Conservation (phyloP, 805 yeast genomes). For the Metschnikowia aberdeeniae region DNA sequence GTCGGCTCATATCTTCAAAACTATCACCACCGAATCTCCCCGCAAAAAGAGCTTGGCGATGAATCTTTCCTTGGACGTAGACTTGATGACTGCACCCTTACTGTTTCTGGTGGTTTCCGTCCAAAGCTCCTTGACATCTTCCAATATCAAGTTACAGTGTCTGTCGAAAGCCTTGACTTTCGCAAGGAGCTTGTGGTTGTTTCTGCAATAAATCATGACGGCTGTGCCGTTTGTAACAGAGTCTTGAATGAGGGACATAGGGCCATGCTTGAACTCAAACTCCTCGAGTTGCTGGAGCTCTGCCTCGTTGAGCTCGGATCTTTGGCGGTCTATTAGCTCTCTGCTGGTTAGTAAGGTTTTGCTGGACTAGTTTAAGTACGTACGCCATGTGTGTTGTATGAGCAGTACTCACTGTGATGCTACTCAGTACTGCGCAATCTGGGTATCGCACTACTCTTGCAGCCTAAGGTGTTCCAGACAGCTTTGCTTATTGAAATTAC, state of each 20-base stretch:
- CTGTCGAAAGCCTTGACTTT: conserved; percentile 93
- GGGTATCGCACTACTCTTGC: conserved; percentile 5
- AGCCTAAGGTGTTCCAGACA: not conserved
- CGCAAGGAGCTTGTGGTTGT: conserved; percentile 87
- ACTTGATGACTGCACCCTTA: conserved; percentile 68
- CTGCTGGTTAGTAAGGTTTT: conserved; percentile 31
- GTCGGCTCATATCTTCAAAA: conserved; percentile 46
- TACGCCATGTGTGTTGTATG: conserved; percentile 17
- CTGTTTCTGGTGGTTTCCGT: conserved; percentile 55
- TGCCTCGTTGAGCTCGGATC: conserved; percentile 71
- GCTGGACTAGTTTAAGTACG: conserved; percentile 4
- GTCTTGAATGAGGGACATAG: conserved; percentile 80
- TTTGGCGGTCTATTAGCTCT: conserved; percentile 68
- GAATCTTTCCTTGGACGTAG: conserved; percentile 64
- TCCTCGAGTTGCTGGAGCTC: conserved; percentile 84
- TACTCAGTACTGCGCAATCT: conserved; percentile 3
- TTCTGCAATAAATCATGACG: conserved; percentile 83
- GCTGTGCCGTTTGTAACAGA: conserved; percentile 73
- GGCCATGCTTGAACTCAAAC: conserved; percentile 86
- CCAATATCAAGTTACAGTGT: conserved; percentile 90
- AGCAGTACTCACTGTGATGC: not conserved
- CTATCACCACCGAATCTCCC: conserved; percentile 92
- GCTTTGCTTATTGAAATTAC: too few relatives aligned
- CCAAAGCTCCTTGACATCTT: conserved; percentile 88
- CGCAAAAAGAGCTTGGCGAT: conserved; percentile 85